Evolutionary conservation across 1,284 basidiomycete species (phyloP).

Genomic region (Irpex sp.): DNA sequence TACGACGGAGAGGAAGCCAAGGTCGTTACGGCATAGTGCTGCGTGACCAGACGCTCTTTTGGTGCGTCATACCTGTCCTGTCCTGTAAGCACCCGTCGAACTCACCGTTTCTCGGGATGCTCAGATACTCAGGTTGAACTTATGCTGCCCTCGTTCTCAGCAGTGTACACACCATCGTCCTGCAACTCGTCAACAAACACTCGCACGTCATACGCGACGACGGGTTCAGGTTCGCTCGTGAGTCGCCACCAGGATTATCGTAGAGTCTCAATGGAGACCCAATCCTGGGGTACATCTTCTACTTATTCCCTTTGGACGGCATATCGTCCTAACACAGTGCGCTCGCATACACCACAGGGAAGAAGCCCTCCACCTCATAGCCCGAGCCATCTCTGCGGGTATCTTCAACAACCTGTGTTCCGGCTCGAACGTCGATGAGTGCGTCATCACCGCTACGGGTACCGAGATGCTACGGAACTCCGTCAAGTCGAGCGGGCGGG

Average conservation of each 20-base stretch:
- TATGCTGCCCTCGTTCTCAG: conserved; percentile 98
- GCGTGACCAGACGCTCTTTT: conserved; percentile 92
- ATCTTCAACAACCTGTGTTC: too few species aligned
- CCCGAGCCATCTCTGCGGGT: too few species aligned
- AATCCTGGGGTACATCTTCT: too few species aligned
- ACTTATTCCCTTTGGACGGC: too few species aligned
- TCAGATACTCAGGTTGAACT: conserved; percentile 89
- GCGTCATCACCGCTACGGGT: too few species aligned
- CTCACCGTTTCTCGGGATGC: conserved; percentile 17
- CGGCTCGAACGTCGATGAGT: too few species aligned
- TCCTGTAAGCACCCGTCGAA: conserved; percentile 17
- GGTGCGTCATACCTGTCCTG: conserved; percentile 46
- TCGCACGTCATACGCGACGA: conserved; percentile 99
- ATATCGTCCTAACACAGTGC: too few species aligned
- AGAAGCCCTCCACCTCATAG: too few species aligned
- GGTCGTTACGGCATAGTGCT: conserved; percentile 77
- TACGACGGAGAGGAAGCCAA: conserved; percentile 87
- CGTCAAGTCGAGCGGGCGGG: conserved; percentile 72
- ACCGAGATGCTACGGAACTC: too few species aligned
- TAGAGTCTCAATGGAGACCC: conserved; percentile 74
- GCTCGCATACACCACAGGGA: too few species aligned
- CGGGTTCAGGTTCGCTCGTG: conserved; percentile 96
- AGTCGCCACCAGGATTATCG: conserved; percentile 83
- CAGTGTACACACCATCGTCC: conserved; percentile 92
- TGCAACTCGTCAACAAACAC: conserved; percentile 93